Evolutionary conservation across 495 filamentous ascomycete species (phyloP).

Genomic region (Filosporella fistucella): DNA sequence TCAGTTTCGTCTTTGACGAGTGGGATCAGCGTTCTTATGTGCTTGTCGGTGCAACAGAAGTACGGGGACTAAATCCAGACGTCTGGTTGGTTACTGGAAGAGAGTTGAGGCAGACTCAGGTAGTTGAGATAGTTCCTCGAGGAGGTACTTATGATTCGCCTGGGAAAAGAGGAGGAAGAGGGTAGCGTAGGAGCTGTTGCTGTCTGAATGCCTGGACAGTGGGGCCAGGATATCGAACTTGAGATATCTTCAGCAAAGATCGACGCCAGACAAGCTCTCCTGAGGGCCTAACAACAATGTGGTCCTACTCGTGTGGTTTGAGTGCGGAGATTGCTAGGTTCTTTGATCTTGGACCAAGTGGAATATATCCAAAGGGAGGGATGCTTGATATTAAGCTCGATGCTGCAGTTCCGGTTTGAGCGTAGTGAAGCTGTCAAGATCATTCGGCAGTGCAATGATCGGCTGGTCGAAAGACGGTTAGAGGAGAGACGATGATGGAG

Average conservation of each 20-base stretch:
- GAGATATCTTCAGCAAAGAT: slow-evolving; percentile 20
- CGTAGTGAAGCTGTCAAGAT: slow-evolving; percentile 17
- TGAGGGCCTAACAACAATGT: slow-evolving; percentile 3
- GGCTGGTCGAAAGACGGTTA: too few relatives aligned
- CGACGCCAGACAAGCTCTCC: slow-evolving; percentile 14
- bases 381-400: slow-evolving; percentile 17
- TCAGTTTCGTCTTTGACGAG: slow-evolving; percentile 41
- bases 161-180: slow-evolving; percentile 9
- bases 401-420: slow-evolving; percentile 7
- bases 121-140: neutral
- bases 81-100: slow-evolving; percentile 20
- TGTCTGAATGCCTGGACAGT: neutral
- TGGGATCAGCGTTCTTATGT: slow-evolving; percentile 81
- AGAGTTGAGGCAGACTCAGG: neutral
- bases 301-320: slow-evolving; percentile 11
- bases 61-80: slow-evolving; percentile 3
- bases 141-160: slow-evolving; percentile 6
- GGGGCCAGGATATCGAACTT: slow-evolving; percentile 2
- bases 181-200: neutral
- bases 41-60: slow-evolving; percentile 26
- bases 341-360: neutral
- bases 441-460: slow-evolving; percentile 14
- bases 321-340: slow-evolving; percentile 6
- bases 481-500: too few relatives aligned
- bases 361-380: neutral